A percentile compares a stretch with the other conserved stretches of the same genome.
Evolutionary conservation across 225 moss, liverwort and hornwort species (phyloP).

Genomic region (Antitrichia curtipendula): DNA sequence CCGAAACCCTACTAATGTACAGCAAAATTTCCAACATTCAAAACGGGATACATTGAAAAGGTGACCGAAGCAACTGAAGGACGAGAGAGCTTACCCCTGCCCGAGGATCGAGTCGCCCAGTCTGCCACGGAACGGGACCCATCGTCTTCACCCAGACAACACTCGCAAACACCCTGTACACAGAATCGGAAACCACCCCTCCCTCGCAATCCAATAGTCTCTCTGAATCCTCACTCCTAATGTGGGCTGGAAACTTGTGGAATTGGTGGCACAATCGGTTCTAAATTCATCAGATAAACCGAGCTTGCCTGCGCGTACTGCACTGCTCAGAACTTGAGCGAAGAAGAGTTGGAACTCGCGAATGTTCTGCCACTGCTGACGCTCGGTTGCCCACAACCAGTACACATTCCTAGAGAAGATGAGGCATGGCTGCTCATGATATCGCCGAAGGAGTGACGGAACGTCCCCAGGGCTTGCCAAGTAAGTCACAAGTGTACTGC

Average conservation of each 20-base stretch:
- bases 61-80: background rate
- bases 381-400: background rate
- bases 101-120: conserved; percentile 11
- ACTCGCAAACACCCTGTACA: background rate
- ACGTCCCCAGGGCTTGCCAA: background rate
- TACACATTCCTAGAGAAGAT: background rate
- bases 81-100: background rate
- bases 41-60: background rate
- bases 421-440: background rate
- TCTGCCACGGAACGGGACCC: background rate
- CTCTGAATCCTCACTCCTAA: background rate
- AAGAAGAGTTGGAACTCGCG: background rate
- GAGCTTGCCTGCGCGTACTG: background rate
- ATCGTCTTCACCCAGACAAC: background rate
- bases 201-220: background rate
- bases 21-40: background rate
- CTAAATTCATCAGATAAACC: background rate
- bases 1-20: background rate
- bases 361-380: background rate
- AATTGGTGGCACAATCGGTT: background rate
- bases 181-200: background rate
- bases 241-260: background rate
- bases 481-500: background rate
- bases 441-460: no score
- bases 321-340: background rate